These are phyloP conservation scores for Effrenium voratum DNA, from an alignment of 73 alveolate genomes.

Conservation along the genomic window DNA sequence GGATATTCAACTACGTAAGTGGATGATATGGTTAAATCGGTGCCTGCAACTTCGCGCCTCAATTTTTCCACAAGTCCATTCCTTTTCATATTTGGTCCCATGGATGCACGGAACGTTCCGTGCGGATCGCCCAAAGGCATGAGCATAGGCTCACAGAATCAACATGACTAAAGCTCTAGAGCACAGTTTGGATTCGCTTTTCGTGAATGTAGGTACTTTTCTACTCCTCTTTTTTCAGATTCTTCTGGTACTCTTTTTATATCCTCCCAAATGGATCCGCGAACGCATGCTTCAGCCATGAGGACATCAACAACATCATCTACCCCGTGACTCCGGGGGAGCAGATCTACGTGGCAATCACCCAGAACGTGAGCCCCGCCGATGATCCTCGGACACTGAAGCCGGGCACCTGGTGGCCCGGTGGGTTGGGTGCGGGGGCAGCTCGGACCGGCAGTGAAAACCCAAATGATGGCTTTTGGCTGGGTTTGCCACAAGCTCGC, in stretches of 20 bases:
- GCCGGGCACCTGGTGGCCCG: no score
- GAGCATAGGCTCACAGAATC: neutral
- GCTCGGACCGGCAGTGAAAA: no score
- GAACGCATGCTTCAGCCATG: neutral
- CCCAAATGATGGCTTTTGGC: no score
- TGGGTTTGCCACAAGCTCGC: no score
- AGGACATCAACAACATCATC: slow-evolving; percentile 91
- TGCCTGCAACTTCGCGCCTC: no score
- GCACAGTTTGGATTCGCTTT: no score
- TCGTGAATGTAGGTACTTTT: neutral
- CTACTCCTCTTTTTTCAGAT: neutral
- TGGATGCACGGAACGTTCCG: no score
- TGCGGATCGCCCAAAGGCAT: neutral
- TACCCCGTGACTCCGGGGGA: slow-evolving; percentile 80
- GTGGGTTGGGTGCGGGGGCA: no score
- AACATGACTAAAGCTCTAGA: neutral
- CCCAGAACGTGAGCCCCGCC: slow-evolving; percentile 87
- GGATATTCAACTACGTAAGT: no score
- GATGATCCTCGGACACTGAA: slow-evolving; percentile 61
- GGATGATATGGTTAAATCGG: no score
- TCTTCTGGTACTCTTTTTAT: neutral
- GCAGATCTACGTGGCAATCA: slow-evolving; percentile 82
- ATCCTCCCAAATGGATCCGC: neutral
- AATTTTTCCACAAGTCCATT: no score
- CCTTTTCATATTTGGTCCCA: no score